A percentile compares a stretch with the other conserved stretches of the same genome.
Conservation (phyloP, 768 basidiomycete species). For the Daedalea quercina region DNA sequence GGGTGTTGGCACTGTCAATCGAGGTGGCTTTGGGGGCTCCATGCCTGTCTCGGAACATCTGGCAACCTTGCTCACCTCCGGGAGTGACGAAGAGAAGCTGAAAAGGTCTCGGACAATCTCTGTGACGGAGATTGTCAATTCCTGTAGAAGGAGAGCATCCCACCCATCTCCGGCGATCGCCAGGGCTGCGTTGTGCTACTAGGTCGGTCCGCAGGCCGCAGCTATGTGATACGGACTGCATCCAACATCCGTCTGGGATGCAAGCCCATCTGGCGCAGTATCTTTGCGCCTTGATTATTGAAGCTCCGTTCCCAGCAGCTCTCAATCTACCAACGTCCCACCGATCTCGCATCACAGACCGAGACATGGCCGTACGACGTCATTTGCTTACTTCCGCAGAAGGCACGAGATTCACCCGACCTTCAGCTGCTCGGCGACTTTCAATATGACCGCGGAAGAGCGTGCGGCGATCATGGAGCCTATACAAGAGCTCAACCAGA, state of each 20-base stretch:
- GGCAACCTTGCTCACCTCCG: not conserved
- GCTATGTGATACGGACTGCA: not conserved
- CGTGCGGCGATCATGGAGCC: slow-evolving; percentile 8
- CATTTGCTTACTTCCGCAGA: not conserved
- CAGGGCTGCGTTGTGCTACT: not conserved
- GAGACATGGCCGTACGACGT: too few species aligned
- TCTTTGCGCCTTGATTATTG: slow-evolving; percentile 1
- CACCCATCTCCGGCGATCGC: not conserved
- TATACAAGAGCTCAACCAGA: slow-evolving; percentile 8
- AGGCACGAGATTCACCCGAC: slow-evolving; percentile 16
- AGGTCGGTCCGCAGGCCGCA: not conserved
- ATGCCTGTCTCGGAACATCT: not conserved
- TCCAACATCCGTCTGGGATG: not conserved
- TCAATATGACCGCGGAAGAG: slow-evolving; percentile 14
- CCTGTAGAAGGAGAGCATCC: not conserved
- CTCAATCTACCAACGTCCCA: not conserved
- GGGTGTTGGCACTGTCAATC: not conserved
- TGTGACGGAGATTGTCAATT: not conserved
- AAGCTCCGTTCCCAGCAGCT: not conserved
- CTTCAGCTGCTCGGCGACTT: slow-evolving; percentile 25
- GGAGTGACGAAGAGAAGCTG: not conserved
- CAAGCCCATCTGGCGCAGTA: not conserved
- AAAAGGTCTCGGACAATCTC: not conserved
- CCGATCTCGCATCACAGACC: not conserved
- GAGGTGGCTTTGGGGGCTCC: not conserved